These are phyloP conservation scores for Solanum hybrid DNA, from an alignment of 305 asterid species.

Conservation along the genomic window DNA sequence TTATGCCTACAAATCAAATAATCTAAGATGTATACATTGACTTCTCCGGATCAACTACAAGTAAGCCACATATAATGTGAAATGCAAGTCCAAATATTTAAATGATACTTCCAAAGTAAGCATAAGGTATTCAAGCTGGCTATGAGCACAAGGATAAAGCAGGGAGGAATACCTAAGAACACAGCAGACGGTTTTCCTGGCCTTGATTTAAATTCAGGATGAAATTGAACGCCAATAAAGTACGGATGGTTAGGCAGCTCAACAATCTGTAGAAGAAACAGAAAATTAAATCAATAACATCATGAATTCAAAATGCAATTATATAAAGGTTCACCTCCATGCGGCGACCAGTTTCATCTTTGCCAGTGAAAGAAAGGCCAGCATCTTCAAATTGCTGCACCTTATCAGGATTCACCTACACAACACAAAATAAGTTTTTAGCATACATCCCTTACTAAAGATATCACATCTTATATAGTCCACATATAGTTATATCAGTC, in stretches of 20 bases:
- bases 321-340: neutral
- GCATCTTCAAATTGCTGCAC: neutral
- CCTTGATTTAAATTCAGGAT: slow-evolving; percentile 87
- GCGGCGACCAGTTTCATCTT: neutral
- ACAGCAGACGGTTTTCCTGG: slow-evolving; percentile 89
- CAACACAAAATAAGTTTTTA: slow-evolving; percentile 8
- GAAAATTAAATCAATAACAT: slow-evolving; percentile 1
- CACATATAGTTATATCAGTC: neutral
- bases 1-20: neutral
- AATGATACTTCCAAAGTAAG: neutral
- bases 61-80: neutral
- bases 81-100: no score
- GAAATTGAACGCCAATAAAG: slow-evolving; percentile 78
- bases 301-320: neutral
- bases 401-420: slow-evolving; percentile 69
- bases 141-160: neutral
- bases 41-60: neutral
- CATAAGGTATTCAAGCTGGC: neutral
- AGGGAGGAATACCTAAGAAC: slow-evolving; percentile 47
- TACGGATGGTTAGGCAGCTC: slow-evolving; percentile 75
- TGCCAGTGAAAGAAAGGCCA: neutral
- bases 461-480: neutral
- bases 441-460: neutral
- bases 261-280: slow-evolving; percentile 51
- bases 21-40: neutral